A percentile compares a stretch with the other conserved stretches of the same genome.
Conservation (phyloP, 139 green algal species). For the Diplosphaera chodatii region DNA sequence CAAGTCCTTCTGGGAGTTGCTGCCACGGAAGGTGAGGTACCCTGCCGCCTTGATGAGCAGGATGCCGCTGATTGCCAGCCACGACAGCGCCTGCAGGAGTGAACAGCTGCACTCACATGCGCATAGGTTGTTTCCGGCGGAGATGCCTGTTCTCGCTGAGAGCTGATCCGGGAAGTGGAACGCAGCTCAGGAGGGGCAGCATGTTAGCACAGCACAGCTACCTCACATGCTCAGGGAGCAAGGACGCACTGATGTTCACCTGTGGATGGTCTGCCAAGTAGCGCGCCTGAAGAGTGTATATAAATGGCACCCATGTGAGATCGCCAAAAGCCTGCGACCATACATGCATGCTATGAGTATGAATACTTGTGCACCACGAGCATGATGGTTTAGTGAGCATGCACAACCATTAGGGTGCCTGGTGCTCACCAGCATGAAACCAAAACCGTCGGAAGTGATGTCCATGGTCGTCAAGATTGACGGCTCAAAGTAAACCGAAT, state of each 20-base stretch:
- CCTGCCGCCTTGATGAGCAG: conserved; percentile 69
- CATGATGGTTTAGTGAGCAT: too few relatives aligned
- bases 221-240: too few relatives aligned
- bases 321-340: conserved; percentile 86
- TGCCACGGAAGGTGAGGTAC: conserved; percentile 88
- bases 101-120: too few relatives aligned
- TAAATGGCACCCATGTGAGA: conserved; percentile 96
- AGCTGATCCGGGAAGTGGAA: too few relatives aligned
- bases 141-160: too few relatives aligned
- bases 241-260: too few relatives aligned
- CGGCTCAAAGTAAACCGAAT: conserved; percentile 62
- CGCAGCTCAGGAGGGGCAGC: too few relatives aligned
- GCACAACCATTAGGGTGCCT: too few relatives aligned
- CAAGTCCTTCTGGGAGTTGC: conserved; percentile 92
- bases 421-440: conserved; percentile 90
- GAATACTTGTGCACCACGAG: too few relatives aligned
- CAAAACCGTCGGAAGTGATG: conserved; percentile 97
- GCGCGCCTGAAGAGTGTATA: conserved; percentile 79
- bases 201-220: too few relatives aligned
- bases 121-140: too few relatives aligned
- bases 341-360: too few relatives aligned
- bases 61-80: conserved; percentile 32
- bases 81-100: conserved; percentile 36
- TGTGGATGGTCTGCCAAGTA: conserved; percentile 64
- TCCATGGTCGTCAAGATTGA: conserved; percentile 96